Conservation (phyloP, 495 filamentous ascomycete species). For the Penicillium samsonianum region DNA sequence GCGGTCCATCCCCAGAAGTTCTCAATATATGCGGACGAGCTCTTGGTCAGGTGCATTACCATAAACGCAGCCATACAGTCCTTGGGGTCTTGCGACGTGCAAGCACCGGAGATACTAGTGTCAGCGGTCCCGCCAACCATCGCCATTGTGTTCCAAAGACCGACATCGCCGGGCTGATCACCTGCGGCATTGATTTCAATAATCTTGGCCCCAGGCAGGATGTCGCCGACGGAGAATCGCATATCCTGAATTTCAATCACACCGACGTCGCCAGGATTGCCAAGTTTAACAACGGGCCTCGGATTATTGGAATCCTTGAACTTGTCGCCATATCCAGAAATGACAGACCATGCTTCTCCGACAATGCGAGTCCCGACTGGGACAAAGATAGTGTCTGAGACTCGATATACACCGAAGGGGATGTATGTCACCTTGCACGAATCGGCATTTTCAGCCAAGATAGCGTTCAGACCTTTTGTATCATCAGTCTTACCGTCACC, state of each 20-base stretch:
- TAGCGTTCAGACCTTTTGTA: constrained; percentile 51
- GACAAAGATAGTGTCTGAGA: constrained; percentile 58
- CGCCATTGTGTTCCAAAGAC: constrained; percentile 57
- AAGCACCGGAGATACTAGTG: constrained; percentile 35
- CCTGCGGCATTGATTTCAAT: constrained; percentile 55
- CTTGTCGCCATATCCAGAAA: constrained; percentile 48
- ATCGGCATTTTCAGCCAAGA: constrained; percentile 49
- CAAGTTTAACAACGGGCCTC: constrained; percentile 59
- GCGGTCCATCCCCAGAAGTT: constrained; percentile 66
- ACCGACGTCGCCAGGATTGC: constrained; percentile 57
- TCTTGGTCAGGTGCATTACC: constrained; percentile 53
- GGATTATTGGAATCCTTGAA: constrained; percentile 56
- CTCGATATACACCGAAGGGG: constrained; percentile 60
- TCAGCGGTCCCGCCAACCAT: constrained; percentile 55
- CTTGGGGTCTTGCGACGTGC: constrained; percentile 39
- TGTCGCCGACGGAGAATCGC: constrained; percentile 51
- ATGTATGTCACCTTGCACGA: constrained; percentile 59
- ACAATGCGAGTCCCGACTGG: constrained; percentile 57
- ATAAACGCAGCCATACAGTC: constrained; percentile 52
- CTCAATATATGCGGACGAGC: constrained; percentile 57
- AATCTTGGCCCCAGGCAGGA: constrained; percentile 52
- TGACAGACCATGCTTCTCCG: constrained; percentile 55
- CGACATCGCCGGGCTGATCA: constrained; percentile 54
- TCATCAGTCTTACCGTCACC: constrained; percentile 49
- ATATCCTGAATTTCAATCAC: constrained; percentile 60